Base-by-base conservation (phyloP, 495 filamentous ascomycete species). In the Talaromyces proteolyticus region DNA sequence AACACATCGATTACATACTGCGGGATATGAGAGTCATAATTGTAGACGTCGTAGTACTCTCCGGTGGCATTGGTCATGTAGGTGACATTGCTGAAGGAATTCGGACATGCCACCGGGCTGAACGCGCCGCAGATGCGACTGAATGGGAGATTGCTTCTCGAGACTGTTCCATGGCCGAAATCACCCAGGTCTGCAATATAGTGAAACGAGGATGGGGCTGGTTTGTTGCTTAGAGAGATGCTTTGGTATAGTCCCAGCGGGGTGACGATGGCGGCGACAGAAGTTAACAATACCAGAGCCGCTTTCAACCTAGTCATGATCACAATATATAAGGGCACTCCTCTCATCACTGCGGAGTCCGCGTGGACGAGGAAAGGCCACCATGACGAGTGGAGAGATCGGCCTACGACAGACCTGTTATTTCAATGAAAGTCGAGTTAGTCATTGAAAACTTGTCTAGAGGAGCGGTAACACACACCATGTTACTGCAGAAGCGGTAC, bases 211-310 rank as follows among this genome's bases (percentile, higher is more conserved):
- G 40, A 47, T n/a, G 19, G 26, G 1, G 22, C 47, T 2, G 25
- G 21, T 3, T 16, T 2, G 7, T 22, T 11, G 14, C 20, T 18
- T 40, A 54, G 54, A 3, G 40, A 38, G 19, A 67, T 34, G 2
- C 49, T 44, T 2, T 63, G 47, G 41, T 57, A 61, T n/a, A 69
- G 52, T 8, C 64, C 65, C 12, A 69, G 53, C 7, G 66, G 66
- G 1, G 65, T 66, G 23, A 65, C 53, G 8, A 69, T 57, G 6
- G 49, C 46, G 3, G 61, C 57, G 18, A 62, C 37, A 0, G 56
- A 45, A 0, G 57, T 17, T 4, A 66, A 16, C 1, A 58, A 22
- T 14, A 53, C 8, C 4, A 49, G 18, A 18, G 54, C 6, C 12
- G 51, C 45, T n/a, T 49, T 42, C 17, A 59, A 19, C 42, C 50